These are phyloP conservation scores for Funneliformis mosseae DNA, from an alignment of 192 early-diverging fungal genomes.

Conservation along the genomic window DNA sequence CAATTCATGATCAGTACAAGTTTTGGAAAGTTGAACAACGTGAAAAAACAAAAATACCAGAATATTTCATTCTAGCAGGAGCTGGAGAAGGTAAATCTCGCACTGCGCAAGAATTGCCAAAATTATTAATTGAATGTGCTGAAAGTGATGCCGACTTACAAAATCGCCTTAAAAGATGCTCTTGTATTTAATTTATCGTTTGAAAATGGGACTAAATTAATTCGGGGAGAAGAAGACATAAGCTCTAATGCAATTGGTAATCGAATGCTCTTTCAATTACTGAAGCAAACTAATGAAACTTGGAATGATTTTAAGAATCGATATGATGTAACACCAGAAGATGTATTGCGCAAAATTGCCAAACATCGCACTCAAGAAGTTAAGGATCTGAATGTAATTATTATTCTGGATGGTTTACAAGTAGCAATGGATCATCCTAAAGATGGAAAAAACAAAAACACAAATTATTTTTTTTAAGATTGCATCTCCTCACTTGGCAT, in stretches of 20 bases:
- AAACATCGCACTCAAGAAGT: background rate
- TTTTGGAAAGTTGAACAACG: background rate
- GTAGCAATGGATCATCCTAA: background rate
- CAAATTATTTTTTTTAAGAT: no score
- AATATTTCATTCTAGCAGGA: conserved; percentile 20
- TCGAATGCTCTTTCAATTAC: background rate
- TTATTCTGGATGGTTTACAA: conserved; percentile 7
- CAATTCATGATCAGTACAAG: background rate
- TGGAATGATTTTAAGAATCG: conserved; percentile 1
- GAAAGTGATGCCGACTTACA: background rate
- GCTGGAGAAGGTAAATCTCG: conserved; percentile 18
- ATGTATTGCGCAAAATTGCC: background rate
- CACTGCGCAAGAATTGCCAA: conserved; percentile 4
- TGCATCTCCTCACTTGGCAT: no score
- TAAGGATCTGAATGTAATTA: background rate
- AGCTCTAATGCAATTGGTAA: background rate
- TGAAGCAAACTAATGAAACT: background rate
- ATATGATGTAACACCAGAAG: background rate
- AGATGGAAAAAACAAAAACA: background rate
- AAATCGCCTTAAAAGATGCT: background rate
- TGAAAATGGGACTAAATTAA: conserved; percentile 15
- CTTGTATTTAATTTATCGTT: conserved; percentile 24
- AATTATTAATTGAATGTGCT: conserved; percentile 5
- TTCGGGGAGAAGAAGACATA: background rate
- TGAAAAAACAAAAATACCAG: background rate